Conservation (phyloP, 768 basidiomycete species). For the Fomitopsis pulvina region DNA sequence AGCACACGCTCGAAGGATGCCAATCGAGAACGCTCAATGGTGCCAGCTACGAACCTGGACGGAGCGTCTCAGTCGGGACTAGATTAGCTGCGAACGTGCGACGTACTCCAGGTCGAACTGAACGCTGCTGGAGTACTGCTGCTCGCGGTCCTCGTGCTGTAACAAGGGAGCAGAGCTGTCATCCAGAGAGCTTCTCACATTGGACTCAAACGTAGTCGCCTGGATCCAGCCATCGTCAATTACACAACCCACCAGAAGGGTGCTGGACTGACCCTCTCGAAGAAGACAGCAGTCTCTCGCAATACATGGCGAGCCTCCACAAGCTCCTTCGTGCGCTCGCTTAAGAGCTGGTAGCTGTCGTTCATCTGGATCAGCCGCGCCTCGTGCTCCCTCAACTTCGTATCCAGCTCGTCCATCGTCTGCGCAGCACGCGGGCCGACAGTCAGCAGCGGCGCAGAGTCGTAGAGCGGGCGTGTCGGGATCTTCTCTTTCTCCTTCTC, state of each 20-base stretch:
- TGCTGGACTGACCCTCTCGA: constrained; percentile 60
- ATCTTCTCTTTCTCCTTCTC: constrained; percentile 79
- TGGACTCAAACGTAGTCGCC: constrained; percentile 74
- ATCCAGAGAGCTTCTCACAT: constrained; percentile 86
- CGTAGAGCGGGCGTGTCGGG: constrained; percentile 77
- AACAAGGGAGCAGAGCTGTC: constrained; percentile 88
- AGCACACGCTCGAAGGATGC: constrained; percentile 95
- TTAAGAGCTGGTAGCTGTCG: constrained; percentile 81
- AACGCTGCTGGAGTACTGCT: constrained; percentile 43
- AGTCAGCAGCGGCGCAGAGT: constrained; percentile 81
- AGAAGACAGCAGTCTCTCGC: constrained; percentile 93
- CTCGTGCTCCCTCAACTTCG: constrained; percentile 83
- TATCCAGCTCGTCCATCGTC: constrained; percentile 89
- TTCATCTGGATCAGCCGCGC: constrained; percentile 84
- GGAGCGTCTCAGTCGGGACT: background rate
- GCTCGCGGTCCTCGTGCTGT: constrained; percentile 84
- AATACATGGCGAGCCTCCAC: constrained; percentile 93
- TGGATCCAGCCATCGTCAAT: constrained; percentile 24
- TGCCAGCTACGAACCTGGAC: constrained; percentile 86
- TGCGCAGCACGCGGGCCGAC: constrained; percentile 91
- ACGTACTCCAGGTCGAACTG: constrained; percentile 88
- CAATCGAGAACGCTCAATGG: constrained; percentile 87
- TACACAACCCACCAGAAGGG: background rate
- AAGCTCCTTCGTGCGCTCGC: constrained; percentile 79
- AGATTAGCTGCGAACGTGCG: background rate